Evolutionary conservation across 148 eudicot genomes (phyloP).

Genomic region (Persicaria tinctoria): DNA sequence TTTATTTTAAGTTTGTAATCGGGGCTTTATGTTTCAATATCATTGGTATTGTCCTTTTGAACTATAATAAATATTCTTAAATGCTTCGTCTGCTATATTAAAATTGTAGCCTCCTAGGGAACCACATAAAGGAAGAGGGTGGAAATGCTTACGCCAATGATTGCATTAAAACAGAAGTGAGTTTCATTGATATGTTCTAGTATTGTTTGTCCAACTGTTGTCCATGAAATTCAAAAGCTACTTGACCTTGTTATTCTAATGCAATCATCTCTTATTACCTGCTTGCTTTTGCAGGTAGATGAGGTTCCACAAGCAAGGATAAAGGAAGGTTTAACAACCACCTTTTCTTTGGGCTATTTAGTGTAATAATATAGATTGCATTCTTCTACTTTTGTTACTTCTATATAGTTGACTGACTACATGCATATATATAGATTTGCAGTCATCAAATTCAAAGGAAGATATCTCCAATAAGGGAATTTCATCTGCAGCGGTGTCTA

Average conservation of each 20-base stretch:
- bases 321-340: slow-evolving; percentile 27
- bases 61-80: slow-evolving; percentile 6
- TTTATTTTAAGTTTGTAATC: not conserved
- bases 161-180: slow-evolving; percentile 19
- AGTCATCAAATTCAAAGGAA: slow-evolving; percentile 29
- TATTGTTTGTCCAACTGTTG: not conserved
- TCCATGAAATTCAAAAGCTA: slow-evolving; percentile 10
- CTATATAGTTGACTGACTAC: slow-evolving; percentile 11
- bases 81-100: slow-evolving; percentile 8
- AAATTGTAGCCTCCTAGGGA: slow-evolving; percentile 47
- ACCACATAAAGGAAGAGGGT: slow-evolving; percentile 30
- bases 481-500: slow-evolving; percentile 33
- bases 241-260: slow-evolving; percentile 8
- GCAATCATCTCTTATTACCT: slow-evolving; percentile 18
- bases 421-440: slow-evolving; percentile 30
- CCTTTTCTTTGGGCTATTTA: not conserved
- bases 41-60: not conserved
- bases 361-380: not conserved
- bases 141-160: slow-evolving; percentile 33
- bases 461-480: slow-evolving; percentile 36
- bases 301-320: slow-evolving; percentile 36
- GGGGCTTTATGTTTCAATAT: not conserved
- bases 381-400: slow-evolving; percentile 11
- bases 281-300: slow-evolving; percentile 38
- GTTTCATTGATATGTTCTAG: not conserved